Evolutionary conservation across 495 filamentous ascomycete species (phyloP).

Genomic region (Aspergillus nidulans): DNA sequence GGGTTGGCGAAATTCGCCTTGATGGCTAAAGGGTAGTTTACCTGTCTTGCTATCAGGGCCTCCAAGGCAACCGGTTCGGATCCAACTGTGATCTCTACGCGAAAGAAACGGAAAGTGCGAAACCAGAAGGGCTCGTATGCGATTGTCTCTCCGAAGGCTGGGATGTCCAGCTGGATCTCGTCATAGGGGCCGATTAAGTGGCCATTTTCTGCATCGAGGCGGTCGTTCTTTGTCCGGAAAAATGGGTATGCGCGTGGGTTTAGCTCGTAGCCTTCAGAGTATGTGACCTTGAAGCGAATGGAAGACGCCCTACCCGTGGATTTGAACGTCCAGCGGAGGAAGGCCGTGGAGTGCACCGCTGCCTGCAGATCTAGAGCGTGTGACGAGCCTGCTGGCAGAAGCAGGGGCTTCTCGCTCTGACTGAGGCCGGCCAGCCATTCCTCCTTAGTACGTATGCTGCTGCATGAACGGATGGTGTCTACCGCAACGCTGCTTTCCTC

Average conservation of each 20-base stretch:
- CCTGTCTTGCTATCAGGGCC: slow-evolving; percentile 19
- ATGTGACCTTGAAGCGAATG: slow-evolving; percentile 28
- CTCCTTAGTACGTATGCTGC: slow-evolving; percentile 13
- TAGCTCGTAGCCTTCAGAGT: slow-evolving; percentile 39
- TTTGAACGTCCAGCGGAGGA: slow-evolving; percentile 30
- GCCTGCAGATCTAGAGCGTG: slow-evolving; percentile 34
- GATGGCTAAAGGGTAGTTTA: slow-evolving; percentile 30
- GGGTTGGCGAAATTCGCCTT: slow-evolving; percentile 26
- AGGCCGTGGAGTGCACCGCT: slow-evolving; percentile 34
- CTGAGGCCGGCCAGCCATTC: slow-evolving; percentile 22
- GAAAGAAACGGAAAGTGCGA: slow-evolving; percentile 32
- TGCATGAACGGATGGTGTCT: slow-evolving; percentile 19
- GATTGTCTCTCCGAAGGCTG: not conserved
- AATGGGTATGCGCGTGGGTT: slow-evolving; percentile 36
- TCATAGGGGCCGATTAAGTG: slow-evolving; percentile 34
- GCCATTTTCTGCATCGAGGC: slow-evolving; percentile 26
- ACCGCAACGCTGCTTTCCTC: slow-evolving; percentile 19
- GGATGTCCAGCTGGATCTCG: slow-evolving; percentile 20
- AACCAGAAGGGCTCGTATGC: slow-evolving; percentile 40
- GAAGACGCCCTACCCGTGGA: slow-evolving; percentile 11
- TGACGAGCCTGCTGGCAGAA: slow-evolving; percentile 18
- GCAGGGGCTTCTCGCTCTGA: slow-evolving; percentile 1
- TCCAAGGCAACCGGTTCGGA: not conserved
- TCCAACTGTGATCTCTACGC: slow-evolving; percentile 22
- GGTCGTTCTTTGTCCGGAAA: slow-evolving; percentile 32